phyloP scores from a whole-genome alignment of 345 rosid species.

The Gossypium mustelinum region DNA sequence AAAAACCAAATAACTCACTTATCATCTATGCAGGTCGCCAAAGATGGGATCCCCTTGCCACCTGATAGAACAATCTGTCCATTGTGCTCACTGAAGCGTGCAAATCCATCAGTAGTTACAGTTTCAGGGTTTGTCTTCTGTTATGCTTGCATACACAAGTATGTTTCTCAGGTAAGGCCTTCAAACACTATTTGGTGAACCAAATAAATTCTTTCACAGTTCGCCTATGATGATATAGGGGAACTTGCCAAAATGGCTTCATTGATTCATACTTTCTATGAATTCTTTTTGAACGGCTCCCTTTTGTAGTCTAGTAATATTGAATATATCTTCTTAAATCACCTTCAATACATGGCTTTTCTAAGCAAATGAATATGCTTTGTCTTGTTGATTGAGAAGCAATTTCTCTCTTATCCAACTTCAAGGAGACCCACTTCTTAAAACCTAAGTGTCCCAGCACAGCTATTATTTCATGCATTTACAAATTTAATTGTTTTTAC shows the following conservation, averaged over 20 bases:
- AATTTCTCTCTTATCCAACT: neutral
- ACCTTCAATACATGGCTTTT: neutral
- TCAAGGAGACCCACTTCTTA: neutral
- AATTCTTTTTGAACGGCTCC: too few relatives aligned
- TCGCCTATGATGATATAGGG: neutral
- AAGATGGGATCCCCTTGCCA: constrained; percentile 84
- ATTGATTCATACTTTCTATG: too few relatives aligned
- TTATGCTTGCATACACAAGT: constrained; percentile 91
- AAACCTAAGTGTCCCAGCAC: neutral
- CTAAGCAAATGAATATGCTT: neutral
- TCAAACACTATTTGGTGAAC: constrained; percentile 3
- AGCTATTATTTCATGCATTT: neutral
- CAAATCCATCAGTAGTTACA: constrained; percentile 88
- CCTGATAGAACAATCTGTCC: constrained; percentile 76
- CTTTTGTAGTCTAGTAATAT: neutral
- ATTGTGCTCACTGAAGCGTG: constrained; percentile 88
- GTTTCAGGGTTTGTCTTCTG: constrained; percentile 96
- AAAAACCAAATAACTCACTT: neutral
- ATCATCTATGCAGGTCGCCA: constrained; percentile 51
- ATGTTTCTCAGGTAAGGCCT: constrained; percentile 70
- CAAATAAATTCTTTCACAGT: neutral
- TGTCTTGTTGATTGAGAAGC: neutral
- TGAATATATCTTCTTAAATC: neutral
- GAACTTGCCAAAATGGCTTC: constrained; percentile 2
- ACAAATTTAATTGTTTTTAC: neutral